Conservation (phyloP, 2,329 filamentous ascomycete species). For the Coniochaeta sp. region DNA sequence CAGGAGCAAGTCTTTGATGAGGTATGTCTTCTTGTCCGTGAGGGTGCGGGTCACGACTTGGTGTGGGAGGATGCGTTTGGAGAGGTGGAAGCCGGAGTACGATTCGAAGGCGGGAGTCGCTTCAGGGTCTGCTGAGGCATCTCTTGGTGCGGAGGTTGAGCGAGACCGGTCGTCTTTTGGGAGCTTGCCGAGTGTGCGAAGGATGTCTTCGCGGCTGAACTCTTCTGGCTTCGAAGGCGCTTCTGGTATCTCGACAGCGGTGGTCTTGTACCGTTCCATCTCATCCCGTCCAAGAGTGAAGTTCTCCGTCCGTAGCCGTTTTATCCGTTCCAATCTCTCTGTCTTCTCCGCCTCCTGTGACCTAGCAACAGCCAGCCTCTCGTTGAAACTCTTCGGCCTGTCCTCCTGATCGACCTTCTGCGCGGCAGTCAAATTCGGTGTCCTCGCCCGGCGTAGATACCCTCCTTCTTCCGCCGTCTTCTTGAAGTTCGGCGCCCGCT, state of each 20-base stretch:
- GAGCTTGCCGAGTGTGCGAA: conserved; percentile 27
- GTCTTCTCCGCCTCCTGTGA: conserved; percentile 43
- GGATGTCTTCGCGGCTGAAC: conserved; percentile 59
- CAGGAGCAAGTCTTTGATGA: conserved; percentile 73
- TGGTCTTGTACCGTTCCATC: conserved; percentile 52
- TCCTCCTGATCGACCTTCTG: conserved; percentile 17
- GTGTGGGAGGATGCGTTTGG: conserved; percentile 77
- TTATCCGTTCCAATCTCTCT: conserved; percentile 45
- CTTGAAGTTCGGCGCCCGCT: conserved; percentile 53
- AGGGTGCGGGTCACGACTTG: conserved; percentile 71
- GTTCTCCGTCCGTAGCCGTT: conserved; percentile 43
- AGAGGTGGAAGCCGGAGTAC: conserved; percentile 79
- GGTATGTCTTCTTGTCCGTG: conserved; percentile 67
- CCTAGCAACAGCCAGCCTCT: conserved; percentile 70
- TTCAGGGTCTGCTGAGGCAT: conserved; percentile 31
- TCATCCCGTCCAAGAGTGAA: conserved; percentile 53
- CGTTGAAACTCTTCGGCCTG: conserved; percentile 64
- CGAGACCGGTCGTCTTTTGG: conserved; percentile 11
- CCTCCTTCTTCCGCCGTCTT: conserved; percentile 23
- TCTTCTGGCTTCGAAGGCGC: conserved; percentile 38
- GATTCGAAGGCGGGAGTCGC: conserved; percentile 65
- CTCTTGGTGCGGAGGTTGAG: conserved; percentile 5
- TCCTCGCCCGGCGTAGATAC: conserved; percentile 38
- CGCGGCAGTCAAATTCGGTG: conserved; percentile 22
- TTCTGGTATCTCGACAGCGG: conserved; percentile 48